phyloP scores from a whole-genome alignment of 495 filamentous ascomycete species.

The Chaetomidium leptoderma region DNA sequence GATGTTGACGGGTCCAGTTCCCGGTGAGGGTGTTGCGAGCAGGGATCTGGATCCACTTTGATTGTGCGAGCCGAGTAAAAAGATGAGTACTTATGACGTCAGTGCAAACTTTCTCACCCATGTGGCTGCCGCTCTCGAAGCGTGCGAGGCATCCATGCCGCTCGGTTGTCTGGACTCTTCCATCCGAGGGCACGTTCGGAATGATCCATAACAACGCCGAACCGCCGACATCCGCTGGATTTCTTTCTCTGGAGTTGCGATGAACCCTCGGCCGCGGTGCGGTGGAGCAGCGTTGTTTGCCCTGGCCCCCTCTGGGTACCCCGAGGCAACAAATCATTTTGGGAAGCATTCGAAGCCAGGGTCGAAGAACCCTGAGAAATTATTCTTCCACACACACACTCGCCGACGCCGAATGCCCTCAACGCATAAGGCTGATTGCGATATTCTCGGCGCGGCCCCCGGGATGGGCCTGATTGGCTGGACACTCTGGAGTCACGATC shows the following conservation, averaged over 20 bases:
- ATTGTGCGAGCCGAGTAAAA: slow-evolving; percentile 7
- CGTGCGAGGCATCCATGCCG: background rate
- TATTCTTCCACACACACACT: too few species aligned
- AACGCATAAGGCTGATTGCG: background rate
- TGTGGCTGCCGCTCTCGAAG: background rate
- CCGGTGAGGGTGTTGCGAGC: slow-evolving; percentile 8
- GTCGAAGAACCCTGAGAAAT: background rate
- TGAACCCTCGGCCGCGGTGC: background rate
- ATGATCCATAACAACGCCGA: background rate
- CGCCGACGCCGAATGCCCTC: background rate
- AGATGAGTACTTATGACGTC: slow-evolving; percentile 20
- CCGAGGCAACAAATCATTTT: background rate
- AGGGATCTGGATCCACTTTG: slow-evolving; percentile 18
- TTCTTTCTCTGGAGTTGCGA: background rate
- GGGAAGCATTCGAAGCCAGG: slow-evolving; percentile 4
- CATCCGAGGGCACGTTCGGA: background rate
- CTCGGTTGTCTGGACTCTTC: background rate
- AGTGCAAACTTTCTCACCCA: slow-evolving; percentile 2
- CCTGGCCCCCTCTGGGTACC: background rate
- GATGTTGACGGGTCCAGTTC: background rate
- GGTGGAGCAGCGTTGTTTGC: background rate
- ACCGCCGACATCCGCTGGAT: background rate
- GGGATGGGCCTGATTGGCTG: background rate
- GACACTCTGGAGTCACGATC: background rate
- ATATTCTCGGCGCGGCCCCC: too few species aligned